Percentiles rank a stretch among this genome's conserved stretches.
Evolutionary conservation across 2,329 filamentous ascomycete species (phyloP).

Genomic region (Zymoseptoria passerinii): DNA sequence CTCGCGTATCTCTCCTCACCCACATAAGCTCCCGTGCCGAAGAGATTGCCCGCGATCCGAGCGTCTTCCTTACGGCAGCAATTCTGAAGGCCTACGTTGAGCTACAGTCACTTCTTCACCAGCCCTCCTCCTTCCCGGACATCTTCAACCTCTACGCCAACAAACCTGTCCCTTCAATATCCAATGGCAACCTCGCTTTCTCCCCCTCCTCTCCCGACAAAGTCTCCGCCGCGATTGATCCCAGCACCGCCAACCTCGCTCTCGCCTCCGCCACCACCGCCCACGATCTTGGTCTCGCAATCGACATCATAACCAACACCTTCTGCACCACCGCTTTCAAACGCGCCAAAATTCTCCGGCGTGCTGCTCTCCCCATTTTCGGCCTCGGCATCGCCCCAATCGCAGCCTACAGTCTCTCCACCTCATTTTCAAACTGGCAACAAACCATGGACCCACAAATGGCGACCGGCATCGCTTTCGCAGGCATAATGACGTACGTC

Average conservation of each 20-base stretch:
- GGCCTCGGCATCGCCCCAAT: slow-evolving; percentile 52
- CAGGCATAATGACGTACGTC: slow-evolving; percentile 75
- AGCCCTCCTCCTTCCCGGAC: slow-evolving; percentile 67
- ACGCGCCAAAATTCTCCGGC: slow-evolving; percentile 58
- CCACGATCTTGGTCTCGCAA: slow-evolving; percentile 67
- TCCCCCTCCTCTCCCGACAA: slow-evolving; percentile 55
- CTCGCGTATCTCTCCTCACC: slow-evolving; percentile 31
- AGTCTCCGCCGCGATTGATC: slow-evolving; percentile 58
- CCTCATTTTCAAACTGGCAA: slow-evolving; percentile 58
- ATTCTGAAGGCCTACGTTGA: slow-evolving; percentile 68
- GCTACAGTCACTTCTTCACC: slow-evolving; percentile 64
- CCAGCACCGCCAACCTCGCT: slow-evolving; percentile 62
- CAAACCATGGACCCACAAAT: slow-evolving; percentile 66
- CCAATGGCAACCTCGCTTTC: slow-evolving; percentile 48
- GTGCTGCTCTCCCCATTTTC: slow-evolving; percentile 52
- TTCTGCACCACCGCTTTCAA: slow-evolving; percentile 60
- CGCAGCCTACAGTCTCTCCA: slow-evolving; percentile 62
- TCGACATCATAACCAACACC: slow-evolving; percentile 64
- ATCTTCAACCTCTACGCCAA: slow-evolving; percentile 74
- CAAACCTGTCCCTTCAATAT: slow-evolving; percentile 62
- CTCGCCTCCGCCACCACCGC: slow-evolving; percentile 71
- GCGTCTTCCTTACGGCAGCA: slow-evolving; percentile 69
- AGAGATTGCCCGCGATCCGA: slow-evolving; percentile 61
- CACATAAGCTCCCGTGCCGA: slow-evolving; percentile 53
- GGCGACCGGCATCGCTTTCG: slow-evolving; percentile 71